A percentile compares a stretch with the other conserved stretches of the same genome.
Evolutionary conservation across 805 yeast genomes (phyloP).

Genomic region (Kodamaea hsintzibuensis): DNA sequence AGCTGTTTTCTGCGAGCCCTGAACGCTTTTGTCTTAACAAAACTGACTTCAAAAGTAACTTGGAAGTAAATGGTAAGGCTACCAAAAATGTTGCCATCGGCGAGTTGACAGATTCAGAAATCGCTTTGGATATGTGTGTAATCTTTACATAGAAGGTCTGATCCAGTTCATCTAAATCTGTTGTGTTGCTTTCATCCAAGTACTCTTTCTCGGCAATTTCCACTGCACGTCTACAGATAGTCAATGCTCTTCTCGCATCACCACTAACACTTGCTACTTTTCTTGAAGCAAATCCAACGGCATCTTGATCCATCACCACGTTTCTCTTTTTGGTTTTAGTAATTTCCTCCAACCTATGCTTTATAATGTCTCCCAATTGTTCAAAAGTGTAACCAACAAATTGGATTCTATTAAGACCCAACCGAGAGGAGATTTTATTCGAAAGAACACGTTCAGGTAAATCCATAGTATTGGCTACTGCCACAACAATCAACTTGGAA

Average conservation of each 20-base stretch:
- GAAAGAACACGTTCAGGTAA: slow-evolving; percentile 85
- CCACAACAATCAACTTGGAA: slow-evolving; percentile 82
- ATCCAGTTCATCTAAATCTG: slow-evolving; percentile 15
- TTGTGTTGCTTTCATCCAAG: slow-evolving; percentile 23
- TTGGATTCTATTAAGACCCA: slow-evolving; percentile 84
- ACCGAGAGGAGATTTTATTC: slow-evolving; percentile 86
- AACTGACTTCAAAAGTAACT: slow-evolving; percentile 70
- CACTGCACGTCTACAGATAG: slow-evolving; percentile 84
- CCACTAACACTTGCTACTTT: slow-evolving; percentile 97
- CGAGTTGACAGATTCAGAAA: slow-evolving; percentile 73
- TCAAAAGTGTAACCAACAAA: slow-evolving; percentile 85
- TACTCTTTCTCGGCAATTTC: slow-evolving; percentile 78
- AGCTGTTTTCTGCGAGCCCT: slow-evolving; percentile 66
- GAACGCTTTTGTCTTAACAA: slow-evolving; percentile 63
- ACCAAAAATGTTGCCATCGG: slow-evolving; percentile 63
- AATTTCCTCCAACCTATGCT: slow-evolving; percentile 58
- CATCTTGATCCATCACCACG: slow-evolving; percentile 59
- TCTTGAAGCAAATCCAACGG: slow-evolving; percentile 88
- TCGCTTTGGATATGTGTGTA: slow-evolving; percentile 74
- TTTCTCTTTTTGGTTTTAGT: slow-evolving; percentile 39
- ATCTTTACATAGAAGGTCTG: slow-evolving; percentile 61
- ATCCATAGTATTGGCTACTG: slow-evolving; percentile 97
- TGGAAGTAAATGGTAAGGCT: slow-evolving; percentile 65
- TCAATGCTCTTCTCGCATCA: slow-evolving; percentile 91
- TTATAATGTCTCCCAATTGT: slow-evolving; percentile 74